Percentiles rank a stretch among this genome's conserved stretches.
Evolutionary conservation across 495 filamentous ascomycete genomes (phyloP).

Genomic region (Sordaria brevicollis): DNA sequence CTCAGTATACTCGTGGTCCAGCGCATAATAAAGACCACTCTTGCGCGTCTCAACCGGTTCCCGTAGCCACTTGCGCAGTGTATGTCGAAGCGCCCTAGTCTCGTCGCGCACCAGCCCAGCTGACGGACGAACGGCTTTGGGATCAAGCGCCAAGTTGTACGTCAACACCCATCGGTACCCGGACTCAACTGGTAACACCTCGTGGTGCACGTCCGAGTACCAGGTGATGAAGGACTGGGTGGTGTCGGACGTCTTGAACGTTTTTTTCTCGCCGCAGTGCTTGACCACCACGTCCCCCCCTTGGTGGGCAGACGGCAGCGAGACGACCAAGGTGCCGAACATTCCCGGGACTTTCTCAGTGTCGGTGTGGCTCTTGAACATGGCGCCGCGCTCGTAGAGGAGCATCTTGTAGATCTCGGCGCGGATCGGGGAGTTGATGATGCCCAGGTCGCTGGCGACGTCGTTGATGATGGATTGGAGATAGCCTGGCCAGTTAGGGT

Average conservation of each 20-base stretch:
- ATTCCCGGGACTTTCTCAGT: slow-evolving; percentile 44
- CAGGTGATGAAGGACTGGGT: slow-evolving; percentile 35
- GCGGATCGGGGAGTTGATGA: slow-evolving; percentile 16
- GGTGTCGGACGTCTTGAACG: slow-evolving; percentile 28
- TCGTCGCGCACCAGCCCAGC: neutral
- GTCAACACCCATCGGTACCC: slow-evolving; percentile 44
- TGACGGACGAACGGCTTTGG: too few relatives aligned
- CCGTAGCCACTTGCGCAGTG: neutral
- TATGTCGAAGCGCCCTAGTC: neutral
- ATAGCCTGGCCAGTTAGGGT: slow-evolving; percentile 32
- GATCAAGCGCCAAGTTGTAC: slow-evolving; percentile 50
- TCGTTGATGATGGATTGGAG: slow-evolving; percentile 7
- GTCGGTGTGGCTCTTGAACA: slow-evolving; percentile 44
- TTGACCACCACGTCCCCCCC: slow-evolving; percentile 40
- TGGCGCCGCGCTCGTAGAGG: slow-evolving; percentile 44
- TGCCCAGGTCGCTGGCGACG: slow-evolving; percentile 22
- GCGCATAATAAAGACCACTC: neutral
- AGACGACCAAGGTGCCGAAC: slow-evolving; percentile 47
- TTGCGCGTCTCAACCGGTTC: neutral
- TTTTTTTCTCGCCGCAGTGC: slow-evolving; percentile 26
- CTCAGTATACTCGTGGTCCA: neutral
- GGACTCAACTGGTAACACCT: slow-evolving; percentile 37
- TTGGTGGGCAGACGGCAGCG: slow-evolving; percentile 40
- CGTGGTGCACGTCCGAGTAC: slow-evolving; percentile 46
- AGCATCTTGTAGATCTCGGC: slow-evolving; percentile 46